Base-by-base conservation (phyloP, 2,329 filamentous ascomycete species). In the Ascochyta pisi region DNA sequence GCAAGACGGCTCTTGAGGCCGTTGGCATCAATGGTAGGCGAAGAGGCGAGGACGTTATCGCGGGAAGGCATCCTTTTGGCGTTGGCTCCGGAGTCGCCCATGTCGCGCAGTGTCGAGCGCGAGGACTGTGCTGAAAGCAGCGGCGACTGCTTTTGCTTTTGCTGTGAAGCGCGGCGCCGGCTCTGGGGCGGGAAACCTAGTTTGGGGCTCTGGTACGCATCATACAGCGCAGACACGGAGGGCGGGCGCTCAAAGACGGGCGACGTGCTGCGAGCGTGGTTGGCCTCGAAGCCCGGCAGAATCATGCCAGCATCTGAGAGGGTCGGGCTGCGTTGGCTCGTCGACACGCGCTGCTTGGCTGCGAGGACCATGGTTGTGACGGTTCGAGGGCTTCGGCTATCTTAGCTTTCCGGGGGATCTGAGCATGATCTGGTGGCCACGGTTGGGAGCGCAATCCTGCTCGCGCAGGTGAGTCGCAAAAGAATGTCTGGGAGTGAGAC, bases 241-340 rank as follows among this genome's bases (percentile, higher is more conserved):
- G 79, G 79, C 33, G 81, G 73, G 34, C 78, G 77, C 54, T 67
- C 65, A 22, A 83, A 80, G 57, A 82, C 81, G 54, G 83, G 78
- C 82, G 78, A 72, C 82, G 80, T 70, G 83, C 77, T 73, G 80
- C 73, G 74, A 39, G 64, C 55, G 43, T 61, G 58, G 46, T 59
- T 54, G 42, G 58, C 39, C 37, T 68, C 63, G 48, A 61, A 61
- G 50, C 89, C 87, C 58, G 93, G 93, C 48, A 97, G 80, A 68
- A 97, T 96, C 91, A 96, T 93, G 74, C 96, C 93, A 48, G 92
- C 92, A 75, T 96, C 96, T 52, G 92, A 96, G 68, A 97, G 81
- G 2, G 93, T 96, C 42, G 93, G 93, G 47, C 53, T 56, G 42
- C 53, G 53, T 33, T 56, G 53, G 47, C 53, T 56, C 38, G 47